Evolutionary conservation across 192 early-diverging fungal species (phyloP), one percentile per base, ranked within the genome.

Genomic region (Coemansia sp.): DNA sequence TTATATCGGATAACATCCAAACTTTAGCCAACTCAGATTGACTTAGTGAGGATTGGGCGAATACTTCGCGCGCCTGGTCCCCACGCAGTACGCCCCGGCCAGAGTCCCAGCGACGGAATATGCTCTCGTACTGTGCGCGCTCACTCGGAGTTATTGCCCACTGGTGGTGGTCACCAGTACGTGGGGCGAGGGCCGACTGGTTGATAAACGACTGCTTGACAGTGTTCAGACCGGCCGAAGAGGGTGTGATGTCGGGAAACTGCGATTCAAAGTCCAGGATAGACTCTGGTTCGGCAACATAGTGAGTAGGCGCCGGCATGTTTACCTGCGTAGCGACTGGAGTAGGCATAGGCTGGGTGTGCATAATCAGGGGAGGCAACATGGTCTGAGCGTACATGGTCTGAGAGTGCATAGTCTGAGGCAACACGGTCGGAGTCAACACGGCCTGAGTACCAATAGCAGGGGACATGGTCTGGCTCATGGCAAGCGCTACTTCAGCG

Each of bases 41-140:
- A 19, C 77, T 42, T 40, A 89, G 58, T 3, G 84, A 83, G 0
- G 86, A 85, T 50, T 89, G 88, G 16, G 82, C 78, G 68, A 89
- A 89, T 28, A 89, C 85, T 23, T 88, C 82, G 57, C 80, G 82
- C 1, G 88, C 88, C 38, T 80, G 74, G 16, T 84, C 85, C 17
- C 87, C 88, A 35, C 88, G 52, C 63, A 83, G 82, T 3, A 85
- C 85, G 14, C 84, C 76, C 42, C 70, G 73, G 2, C 77, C 74
- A 1, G 72, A 66, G 55, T 88, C 88, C 85, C 86, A 88, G 30
- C 73, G 75, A 11, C 78, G 70, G 70, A 85, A 85, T 4, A 78
- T 74, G n/a, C 64, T 58, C 57, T 81, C 69, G 67, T 85, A 85
- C 35, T 76, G 72, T 11, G 75, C 69, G 11, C 62, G 50, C 49